Evolutionary conservation across 2,329 filamentous ascomycete species (phyloP).

Genomic region (Pseudogymnoascus destructans): DNA sequence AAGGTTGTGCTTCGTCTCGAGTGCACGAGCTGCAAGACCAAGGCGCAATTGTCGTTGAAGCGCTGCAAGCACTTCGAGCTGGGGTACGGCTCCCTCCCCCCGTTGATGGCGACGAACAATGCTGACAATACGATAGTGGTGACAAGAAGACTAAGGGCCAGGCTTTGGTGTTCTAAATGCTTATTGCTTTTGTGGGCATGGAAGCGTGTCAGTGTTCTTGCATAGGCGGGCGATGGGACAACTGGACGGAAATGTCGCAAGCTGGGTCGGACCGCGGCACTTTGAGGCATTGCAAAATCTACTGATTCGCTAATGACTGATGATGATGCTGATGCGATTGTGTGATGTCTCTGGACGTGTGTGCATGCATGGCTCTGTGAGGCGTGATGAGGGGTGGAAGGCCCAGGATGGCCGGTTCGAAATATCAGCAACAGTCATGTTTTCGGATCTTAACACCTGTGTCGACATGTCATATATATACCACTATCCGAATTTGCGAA

Average conservation of each 20-base stretch:
- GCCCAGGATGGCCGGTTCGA: not conserved
- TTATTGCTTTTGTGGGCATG: conserved; percentile 27
- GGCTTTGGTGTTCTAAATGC: conserved; percentile 94
- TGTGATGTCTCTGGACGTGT: conserved; percentile 5
- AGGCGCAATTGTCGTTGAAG: conserved; percentile 95
- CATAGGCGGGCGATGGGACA: conserved; percentile 1
- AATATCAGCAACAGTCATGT: not conserved
- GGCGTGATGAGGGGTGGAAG: not conserved
- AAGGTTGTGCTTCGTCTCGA: conserved; percentile 98
- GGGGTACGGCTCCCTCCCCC: conserved; percentile 51
- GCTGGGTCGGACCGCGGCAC: conserved; percentile 7
- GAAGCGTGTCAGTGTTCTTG: conserved; percentile 4
- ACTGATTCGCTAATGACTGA: conserved; percentile 9
- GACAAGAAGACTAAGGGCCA: conserved; percentile 99
- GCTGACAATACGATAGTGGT: conserved; percentile 55
- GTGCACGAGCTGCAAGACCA: conserved; percentile 96
- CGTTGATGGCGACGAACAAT: conserved; percentile 13
- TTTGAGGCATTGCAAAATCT: conserved; percentile 11
- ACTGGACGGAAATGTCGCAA: conserved; percentile 6
- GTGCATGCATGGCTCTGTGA: conserved; percentile 3
- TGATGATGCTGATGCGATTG: conserved; percentile 7
- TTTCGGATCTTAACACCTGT: not conserved
- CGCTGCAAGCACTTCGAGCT: conserved; percentile 99
- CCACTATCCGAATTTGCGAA: not conserved
- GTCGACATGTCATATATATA: not conserved